Conservation (phyloP, 2,329 filamentous ascomycete genomes). For the Parascedosporium putredinis region DNA sequence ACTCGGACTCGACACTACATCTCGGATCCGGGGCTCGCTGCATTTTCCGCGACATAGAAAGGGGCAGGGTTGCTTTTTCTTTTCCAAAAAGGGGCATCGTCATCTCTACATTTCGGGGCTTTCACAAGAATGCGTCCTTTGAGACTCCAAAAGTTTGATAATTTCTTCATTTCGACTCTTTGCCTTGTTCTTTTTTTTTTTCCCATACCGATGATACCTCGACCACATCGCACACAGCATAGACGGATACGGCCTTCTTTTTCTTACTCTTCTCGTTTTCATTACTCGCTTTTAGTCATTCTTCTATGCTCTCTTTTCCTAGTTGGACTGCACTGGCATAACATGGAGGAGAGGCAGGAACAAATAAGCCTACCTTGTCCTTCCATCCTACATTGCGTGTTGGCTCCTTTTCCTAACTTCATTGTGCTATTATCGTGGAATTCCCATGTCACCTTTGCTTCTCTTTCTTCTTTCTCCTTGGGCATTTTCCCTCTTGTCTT, state of each 20-base stretch:
- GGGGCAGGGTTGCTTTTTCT: slow-evolving; percentile 18
- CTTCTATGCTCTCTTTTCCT: slow-evolving; percentile 1
- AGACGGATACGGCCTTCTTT: slow-evolving; percentile 8
- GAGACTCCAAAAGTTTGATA: slow-evolving; percentile 6
- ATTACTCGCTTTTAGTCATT: slow-evolving; percentile 18
- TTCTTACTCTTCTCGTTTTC: slow-evolving; percentile 10
- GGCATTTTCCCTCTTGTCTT: slow-evolving; percentile 20
- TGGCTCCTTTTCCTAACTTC: neutral
- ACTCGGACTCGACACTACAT: slow-evolving; percentile 1
- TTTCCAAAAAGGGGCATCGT: neutral
- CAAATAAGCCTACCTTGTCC: neutral
- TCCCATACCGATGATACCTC: slow-evolving; percentile 7
- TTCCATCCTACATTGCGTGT: neutral
- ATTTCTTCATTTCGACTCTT: slow-evolving; percentile 12
- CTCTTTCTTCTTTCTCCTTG: slow-evolving; percentile 8
- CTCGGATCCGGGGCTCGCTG: slow-evolving; percentile 24
- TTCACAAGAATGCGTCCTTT: slow-evolving; percentile 1
- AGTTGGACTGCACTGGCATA: too few species aligned
- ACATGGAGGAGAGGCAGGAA: too few species aligned
- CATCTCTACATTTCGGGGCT: slow-evolving; percentile 4
- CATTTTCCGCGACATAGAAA: slow-evolving; percentile 43
- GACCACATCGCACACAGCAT: slow-evolving; percentile 5
- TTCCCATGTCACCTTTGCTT: neutral
- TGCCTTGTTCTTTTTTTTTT: neutral
- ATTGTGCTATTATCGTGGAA: neutral